Base-by-base conservation (phyloP, 106 monocot genomes). In the Phalaenopsis aphrodite region DNA sequence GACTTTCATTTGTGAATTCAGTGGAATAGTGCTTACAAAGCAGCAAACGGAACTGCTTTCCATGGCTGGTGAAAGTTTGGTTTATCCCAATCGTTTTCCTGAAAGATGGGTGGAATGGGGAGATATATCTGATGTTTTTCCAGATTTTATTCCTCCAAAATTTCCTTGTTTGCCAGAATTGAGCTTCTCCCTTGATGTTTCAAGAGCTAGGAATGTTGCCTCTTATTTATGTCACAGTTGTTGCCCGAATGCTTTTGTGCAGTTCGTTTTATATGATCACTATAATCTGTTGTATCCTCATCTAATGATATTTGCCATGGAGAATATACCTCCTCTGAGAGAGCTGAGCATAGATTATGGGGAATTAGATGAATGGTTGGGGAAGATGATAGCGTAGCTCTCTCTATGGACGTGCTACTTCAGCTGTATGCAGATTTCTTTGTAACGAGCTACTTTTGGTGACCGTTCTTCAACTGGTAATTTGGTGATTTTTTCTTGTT, bases 271-370 rank as follows among this genome's bases (percentile, higher is more conserved):
- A 1, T 80, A 77, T 82, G 88, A 88, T 80, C 90, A 90, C 71
- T 55, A 75, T 48, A 75, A 82, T 52, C 74, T 48, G 30, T 74
- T 64, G 10, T 87, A 84, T 77, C 90, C 90, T 52, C 90, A 84
- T 82, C 75, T 90, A 1, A 90, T 90, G 90, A 78, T 90, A 39
- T 90, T 90, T 76, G 85, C 90, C 69, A 48, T 88, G 87, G 90
- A 90, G 68, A 90, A 84, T 67, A 86, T 90, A 17, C 88, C 90
- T 84, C 90, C 90, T 37, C 23, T 90, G 43, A 84, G 84, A 78
- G 90, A 88, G 42, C 78, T 90, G 66, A 85, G 84, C 75, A 80
- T 90, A 72, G 88, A 90, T 77, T 90, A 88, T 81, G 90, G 90
- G 45, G 37, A 66, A 5, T 10, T 36, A 66, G 82, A 82, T 48